Evolutionary conservation across 148 eudicot species (phyloP).

Genomic region (Silene conica): DNA sequence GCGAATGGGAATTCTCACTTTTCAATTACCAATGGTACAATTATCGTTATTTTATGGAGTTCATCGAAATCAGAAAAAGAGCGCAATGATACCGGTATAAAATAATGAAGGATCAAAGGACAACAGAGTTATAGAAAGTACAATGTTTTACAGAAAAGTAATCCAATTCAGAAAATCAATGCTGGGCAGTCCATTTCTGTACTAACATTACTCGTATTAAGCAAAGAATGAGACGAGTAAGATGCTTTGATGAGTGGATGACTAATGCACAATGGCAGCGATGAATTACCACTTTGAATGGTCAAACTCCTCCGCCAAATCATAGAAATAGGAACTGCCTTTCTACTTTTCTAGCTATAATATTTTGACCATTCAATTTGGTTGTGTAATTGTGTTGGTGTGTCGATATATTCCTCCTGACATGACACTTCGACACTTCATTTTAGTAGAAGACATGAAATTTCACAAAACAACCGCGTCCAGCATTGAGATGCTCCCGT

Average conservation of each 20-base stretch:
- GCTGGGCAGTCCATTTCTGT: background rate
- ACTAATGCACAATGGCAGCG: constrained; percentile 1
- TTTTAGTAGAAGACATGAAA: too few relatives aligned
- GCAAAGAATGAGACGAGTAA: background rate
- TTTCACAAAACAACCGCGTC: background rate
- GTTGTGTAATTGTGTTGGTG: too few relatives aligned
- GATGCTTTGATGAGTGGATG: background rate
- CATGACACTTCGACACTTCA: background rate
- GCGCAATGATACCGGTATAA: background rate
- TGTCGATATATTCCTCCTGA: too few relatives aligned
- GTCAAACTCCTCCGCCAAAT: background rate
- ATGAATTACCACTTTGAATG: constrained; percentile 2
- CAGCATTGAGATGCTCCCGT: background rate
- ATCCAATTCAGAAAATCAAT: background rate
- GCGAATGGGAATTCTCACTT: background rate
- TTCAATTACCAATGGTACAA: constrained; percentile 7
- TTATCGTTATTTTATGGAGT: background rate
- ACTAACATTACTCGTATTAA: background rate
- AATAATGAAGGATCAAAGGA: too few relatives aligned
- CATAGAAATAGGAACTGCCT: background rate
- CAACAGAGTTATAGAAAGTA: too few relatives aligned
- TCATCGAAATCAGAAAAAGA: background rate
- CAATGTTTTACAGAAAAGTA: background rate
- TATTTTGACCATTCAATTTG: background rate
- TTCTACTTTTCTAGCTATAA: too few relatives aligned